Base-by-base conservation (phyloP, 1,139 yeast genomes). In the Diutina pseudorugosa region DNA sequence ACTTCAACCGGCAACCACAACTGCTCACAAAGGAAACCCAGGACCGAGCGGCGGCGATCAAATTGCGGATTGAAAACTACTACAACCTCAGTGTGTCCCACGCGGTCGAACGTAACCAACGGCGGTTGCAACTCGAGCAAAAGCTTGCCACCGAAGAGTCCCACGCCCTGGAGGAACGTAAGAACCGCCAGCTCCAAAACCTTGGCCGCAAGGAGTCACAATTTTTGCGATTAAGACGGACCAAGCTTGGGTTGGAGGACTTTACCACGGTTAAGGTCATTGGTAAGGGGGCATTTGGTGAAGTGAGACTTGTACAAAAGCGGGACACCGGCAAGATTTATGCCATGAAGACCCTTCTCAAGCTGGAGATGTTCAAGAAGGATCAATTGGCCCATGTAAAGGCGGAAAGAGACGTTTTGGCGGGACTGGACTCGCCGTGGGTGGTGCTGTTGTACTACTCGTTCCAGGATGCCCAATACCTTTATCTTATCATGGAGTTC, bases 271-370 rank as follows among this genome's bases (percentile, higher is more conserved):
- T 85, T 33, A 85, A 85, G 65, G 93, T 85, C 20, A 85, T 85
- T 60, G 94, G 94, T 59, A 85, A 85, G 64, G 94, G 94, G 65
- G 94, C 94, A 0, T 85, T 85, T 68, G 94, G 94, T 60, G 94
- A 85, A 62, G 94, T 85, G 50, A 71, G 94, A 61, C 69, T 85
- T 55, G 94, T 85, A n/a, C 94, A 85, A 65, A 85, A 85, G 71
- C 76, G 71, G 56, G 93, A 85, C 63, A 84, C 91, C 1, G 94
- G 94, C 52, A 85, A 85, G 64, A 85, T 85, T 18, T 85, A 85
- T 67, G 94, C 94, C 11, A 85, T 85, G 94, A 85, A 85, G 65
- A 85, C 93, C 1, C 69, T 85, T 54, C 68, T 85, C 56, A 85
- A 85, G 64, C 78, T 85, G 43, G 94, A 85, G 68, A 85, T 85